Evolutionary conservation across 441 rosid species (phyloP).

Genomic region (Rhodomyrtus psidioides): DNA sequence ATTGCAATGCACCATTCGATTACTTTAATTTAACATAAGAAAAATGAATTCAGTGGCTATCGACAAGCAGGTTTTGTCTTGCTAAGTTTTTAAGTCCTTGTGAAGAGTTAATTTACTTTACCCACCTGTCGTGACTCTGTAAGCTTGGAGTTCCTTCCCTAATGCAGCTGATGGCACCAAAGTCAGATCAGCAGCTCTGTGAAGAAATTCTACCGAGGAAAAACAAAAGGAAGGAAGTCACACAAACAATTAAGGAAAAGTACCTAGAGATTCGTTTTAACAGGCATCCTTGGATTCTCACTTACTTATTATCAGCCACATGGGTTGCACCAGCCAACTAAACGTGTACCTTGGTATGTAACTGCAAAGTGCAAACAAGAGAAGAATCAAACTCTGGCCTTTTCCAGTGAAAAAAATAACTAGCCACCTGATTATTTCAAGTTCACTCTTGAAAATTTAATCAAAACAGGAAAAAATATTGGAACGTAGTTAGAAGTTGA

Average conservation of each 20-base stretch:
- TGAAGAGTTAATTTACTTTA: not conserved
- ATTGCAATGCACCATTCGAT: not conserved
- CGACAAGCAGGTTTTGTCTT: constrained; percentile 74
- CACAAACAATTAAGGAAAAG: not conserved
- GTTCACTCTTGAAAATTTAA: not conserved
- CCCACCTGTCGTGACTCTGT: constrained; percentile 85
- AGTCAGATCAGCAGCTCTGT: constrained; percentile 94
- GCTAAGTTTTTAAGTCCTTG: constrained; percentile 66
- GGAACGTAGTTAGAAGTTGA: not conserved
- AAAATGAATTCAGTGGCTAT: not conserved
- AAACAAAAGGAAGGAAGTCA: not conserved
- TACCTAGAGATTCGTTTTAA: not conserved
- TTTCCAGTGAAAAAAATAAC: not conserved
- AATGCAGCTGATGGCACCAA: constrained; percentile 94
- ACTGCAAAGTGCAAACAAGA: constrained; percentile 28
- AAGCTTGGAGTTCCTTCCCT: constrained; percentile 71
- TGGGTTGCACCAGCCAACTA: constrained; percentile 96
- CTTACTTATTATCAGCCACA: constrained; percentile 94
- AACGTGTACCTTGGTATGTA: constrained; percentile 96
- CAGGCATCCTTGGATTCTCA: not conserved
- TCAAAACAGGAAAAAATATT: not conserved
- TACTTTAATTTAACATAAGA: not conserved
- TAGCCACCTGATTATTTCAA: not conserved
- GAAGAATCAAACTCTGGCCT: constrained; percentile 3
- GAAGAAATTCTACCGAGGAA: constrained; percentile 74